phyloP scores from a whole-genome alignment of 2,329 filamentous ascomycete species.

The Aspergillus chevalieri region DNA sequence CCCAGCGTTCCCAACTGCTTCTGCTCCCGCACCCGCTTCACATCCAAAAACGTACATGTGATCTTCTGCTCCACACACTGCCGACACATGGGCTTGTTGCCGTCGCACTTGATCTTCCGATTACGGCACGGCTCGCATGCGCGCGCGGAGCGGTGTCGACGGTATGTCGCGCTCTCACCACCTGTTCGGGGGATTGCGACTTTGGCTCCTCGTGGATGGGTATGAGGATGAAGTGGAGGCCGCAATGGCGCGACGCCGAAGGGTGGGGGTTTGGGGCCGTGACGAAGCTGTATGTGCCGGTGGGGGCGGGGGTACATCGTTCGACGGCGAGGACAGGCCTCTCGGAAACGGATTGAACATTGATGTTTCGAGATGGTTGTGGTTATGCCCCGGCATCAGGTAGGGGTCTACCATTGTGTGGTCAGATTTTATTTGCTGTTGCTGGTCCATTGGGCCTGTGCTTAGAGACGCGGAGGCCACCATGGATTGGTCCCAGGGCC shows the following conservation, averaged over 20 bases:
- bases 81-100: conserved; percentile 20
- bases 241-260: too few relatives aligned
- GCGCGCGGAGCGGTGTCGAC: conserved; percentile 24
- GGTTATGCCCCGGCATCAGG: background rate
- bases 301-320: background rate
- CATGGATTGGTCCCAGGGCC: background rate
- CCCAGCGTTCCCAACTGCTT: conserved; percentile 23
- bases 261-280: background rate
- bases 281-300: background rate
- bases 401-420: background rate
- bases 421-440: background rate
- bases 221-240: too few relatives aligned
- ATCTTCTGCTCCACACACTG: conserved; percentile 22
- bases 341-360: background rate
- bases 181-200: conserved; percentile 25
- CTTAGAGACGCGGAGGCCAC: too few relatives aligned
- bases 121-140: conserved; percentile 32
- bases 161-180: conserved; percentile 13
- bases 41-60: conserved; percentile 25
- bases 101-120: conserved; percentile 33
- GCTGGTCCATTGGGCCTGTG: background rate
- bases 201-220: conserved; percentile 6
- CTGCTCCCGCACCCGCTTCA: conserved; percentile 32
- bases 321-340: too few relatives aligned
- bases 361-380: background rate